Base-by-base conservation (phyloP, 23 red algal species). In the Pyropia yezoensis region DNA sequence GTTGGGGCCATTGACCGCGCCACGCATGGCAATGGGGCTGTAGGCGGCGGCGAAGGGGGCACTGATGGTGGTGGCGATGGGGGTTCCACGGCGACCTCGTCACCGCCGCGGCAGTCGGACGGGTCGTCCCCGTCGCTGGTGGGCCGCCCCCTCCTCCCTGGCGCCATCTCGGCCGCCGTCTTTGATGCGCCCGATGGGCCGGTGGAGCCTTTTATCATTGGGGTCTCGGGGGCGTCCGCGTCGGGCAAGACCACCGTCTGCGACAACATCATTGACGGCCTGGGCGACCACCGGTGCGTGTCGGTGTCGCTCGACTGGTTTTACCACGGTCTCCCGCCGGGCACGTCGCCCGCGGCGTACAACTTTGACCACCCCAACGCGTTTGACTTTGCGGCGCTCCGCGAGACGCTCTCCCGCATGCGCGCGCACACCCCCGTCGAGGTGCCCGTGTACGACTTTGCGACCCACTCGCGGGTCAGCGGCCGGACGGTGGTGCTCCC, bases 341-440 rank as follows among this genome's bases (percentile, higher is more conserved):
- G 52, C 18, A 62, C 55, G 4, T 49, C 71, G 7, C 51, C 86
- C 14, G 33, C 28, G 23, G 73, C 18, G 4, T 98, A 98, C 63
- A 90, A 98, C 65, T 98, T 98, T 64, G 94, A 98, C 62, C 85
- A 89, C 32, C 94, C 94, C 62, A 77, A 86, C 52, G 84, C 94
- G 17, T 98, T 98, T 61, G 94, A 98, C 75, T 98, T 98, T 79
- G 71, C 81, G 26, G 65, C 83, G 1, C 71, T 89, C 45, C 34
- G 33, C 9, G 71, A 70, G 5, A 83, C 80, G 73, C 75, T 98
- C 19, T n/a, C 73, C 39, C 33, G 27, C 13, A 75, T 98, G 70
- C 54, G 60, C 45, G 17, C 13, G 21, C 54, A 71, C 18, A 20
- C 75, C 61, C 55, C 74, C 34, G 88, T 85, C 18, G 32, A 59